Evolutionary conservation across 371 early-diverging fungal species (phyloP).

Genomic region (Rhizopus arrhizus): DNA sequence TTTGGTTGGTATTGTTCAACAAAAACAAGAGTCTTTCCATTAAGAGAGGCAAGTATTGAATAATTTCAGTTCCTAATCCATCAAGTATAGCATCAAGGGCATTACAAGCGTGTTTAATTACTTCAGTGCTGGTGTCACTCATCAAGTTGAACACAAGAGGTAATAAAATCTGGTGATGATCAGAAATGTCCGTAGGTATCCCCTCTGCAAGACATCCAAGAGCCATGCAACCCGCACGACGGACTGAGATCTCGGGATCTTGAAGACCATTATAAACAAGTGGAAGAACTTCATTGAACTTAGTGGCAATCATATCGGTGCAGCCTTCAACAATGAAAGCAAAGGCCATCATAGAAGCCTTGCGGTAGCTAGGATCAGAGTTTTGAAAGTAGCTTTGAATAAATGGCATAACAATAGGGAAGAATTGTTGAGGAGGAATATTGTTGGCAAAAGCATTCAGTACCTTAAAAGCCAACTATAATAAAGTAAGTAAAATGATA

Average conservation of each 20-base stretch:
- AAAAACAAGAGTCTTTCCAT: constrained; percentile 78
- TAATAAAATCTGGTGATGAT: constrained; percentile 75
- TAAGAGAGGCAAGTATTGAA: constrained; percentile 74
- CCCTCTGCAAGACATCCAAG: constrained; percentile 80
- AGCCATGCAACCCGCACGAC: constrained; percentile 87
- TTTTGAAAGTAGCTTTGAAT: constrained; percentile 76
- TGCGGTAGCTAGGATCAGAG: constrained; percentile 68
- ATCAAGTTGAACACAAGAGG: constrained; percentile 80
- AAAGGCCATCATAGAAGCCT: constrained; percentile 84
- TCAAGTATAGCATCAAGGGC: constrained; percentile 84
- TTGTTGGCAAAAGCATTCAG: constrained; percentile 75
- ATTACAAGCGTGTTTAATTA: constrained; percentile 75
- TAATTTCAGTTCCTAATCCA: constrained; percentile 71
- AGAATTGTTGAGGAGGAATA: constrained; percentile 84
- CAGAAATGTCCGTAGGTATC: constrained; percentile 73
- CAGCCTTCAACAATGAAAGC: constrained; percentile 84
- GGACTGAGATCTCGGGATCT: constrained; percentile 74
- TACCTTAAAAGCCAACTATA: constrained; percentile 62
- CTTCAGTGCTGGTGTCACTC: constrained; percentile 68
- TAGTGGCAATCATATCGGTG: constrained; percentile 74
- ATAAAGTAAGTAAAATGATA: not conserved
- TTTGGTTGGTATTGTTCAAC: constrained; percentile 60
- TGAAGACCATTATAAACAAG: constrained; percentile 75
- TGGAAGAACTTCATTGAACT: constrained; percentile 70
- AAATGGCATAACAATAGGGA: constrained; percentile 72